Conservation (phyloP, 2,329 filamentous ascomycete genomes). For the Thelonectria discophora region DNA sequence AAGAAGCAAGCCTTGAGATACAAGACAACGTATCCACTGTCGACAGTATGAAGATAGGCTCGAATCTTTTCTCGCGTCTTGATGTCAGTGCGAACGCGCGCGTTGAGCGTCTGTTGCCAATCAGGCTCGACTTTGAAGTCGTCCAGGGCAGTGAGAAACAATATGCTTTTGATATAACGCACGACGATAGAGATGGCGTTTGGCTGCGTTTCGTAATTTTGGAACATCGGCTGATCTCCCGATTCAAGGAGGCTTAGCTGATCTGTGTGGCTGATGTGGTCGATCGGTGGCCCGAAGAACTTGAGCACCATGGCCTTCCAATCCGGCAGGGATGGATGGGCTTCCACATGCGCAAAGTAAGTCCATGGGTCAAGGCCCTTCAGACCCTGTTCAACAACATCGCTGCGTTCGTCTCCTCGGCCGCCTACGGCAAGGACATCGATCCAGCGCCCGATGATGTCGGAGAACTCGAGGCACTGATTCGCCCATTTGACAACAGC, state of each 20-base stretch:
- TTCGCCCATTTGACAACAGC: slow-evolving; percentile 90
- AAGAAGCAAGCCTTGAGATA: slow-evolving; percentile 66
- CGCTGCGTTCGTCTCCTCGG: slow-evolving; percentile 73
- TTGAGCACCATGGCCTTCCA: slow-evolving; percentile 61
- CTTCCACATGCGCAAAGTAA: slow-evolving; percentile 56
- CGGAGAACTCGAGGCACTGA: slow-evolving; percentile 80
- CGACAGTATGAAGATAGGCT: slow-evolving; percentile 57
- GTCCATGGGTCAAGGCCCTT: slow-evolving; percentile 81
- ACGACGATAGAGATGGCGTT: slow-evolving; percentile 74
- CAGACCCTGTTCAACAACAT: slow-evolving; percentile 88
- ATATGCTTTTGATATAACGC: slow-evolving; percentile 68
- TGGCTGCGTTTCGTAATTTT: slow-evolving; percentile 60
- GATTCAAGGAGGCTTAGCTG: slow-evolving; percentile 40
- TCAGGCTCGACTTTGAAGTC: slow-evolving; percentile 74
- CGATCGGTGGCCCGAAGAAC: slow-evolving; percentile 57
- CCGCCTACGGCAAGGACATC: slow-evolving; percentile 82
- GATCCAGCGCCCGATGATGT: slow-evolving; percentile 85
- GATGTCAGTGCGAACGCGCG: slow-evolving; percentile 75
- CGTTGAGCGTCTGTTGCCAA: slow-evolving; percentile 84
- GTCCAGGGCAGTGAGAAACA: slow-evolving; percentile 60
- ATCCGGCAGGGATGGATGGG: slow-evolving; percentile 54
- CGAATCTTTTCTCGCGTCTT: slow-evolving; percentile 68
- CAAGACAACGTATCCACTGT: slow-evolving; percentile 50
- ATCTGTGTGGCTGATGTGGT: slow-evolving; percentile 46
- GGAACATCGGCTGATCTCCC: slow-evolving; percentile 43